phyloP scores from a whole-genome alignment of 202 grass and related monocot genomes.

The Panicum virgatum region DNA sequence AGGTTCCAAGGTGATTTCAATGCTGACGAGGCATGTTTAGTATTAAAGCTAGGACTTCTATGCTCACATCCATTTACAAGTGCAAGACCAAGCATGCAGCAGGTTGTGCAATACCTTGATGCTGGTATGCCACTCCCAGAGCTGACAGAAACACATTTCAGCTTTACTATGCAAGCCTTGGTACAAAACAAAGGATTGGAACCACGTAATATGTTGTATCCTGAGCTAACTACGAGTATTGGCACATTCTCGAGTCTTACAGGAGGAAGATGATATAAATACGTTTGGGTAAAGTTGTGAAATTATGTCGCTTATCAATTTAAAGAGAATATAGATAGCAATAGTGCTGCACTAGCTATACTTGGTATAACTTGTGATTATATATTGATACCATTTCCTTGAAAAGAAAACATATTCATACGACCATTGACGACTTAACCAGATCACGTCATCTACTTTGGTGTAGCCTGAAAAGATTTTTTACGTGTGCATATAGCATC shows the following conservation, averaged over 20 bases:
- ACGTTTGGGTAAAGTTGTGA: no score
- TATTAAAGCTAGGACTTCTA: neutral
- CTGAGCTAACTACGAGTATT: neutral
- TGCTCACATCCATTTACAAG: slow-evolving; percentile 17
- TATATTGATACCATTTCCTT: no score
- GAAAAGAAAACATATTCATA: no score
- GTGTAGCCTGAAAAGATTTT: no score
- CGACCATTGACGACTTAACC: no score
- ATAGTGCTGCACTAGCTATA: no score
- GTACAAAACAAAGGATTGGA: neutral
- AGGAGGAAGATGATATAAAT: slow-evolving; percentile 12
- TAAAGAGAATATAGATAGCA: no score
- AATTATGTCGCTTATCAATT: no score
- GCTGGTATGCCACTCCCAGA: neutral
- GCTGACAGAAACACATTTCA: neutral
- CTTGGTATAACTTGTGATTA: no score
- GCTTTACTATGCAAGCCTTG: neutral
- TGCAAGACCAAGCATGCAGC: neutral
- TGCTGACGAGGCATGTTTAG: neutral
- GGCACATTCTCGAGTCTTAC: neutral
- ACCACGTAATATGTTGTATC: neutral
- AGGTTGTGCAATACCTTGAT: slow-evolving; percentile 11
- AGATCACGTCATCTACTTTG: no score
- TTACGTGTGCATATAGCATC: no score
- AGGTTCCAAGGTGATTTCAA: neutral